Conservation (phyloP, 345 rosid species). For the Salix viminalis region DNA sequence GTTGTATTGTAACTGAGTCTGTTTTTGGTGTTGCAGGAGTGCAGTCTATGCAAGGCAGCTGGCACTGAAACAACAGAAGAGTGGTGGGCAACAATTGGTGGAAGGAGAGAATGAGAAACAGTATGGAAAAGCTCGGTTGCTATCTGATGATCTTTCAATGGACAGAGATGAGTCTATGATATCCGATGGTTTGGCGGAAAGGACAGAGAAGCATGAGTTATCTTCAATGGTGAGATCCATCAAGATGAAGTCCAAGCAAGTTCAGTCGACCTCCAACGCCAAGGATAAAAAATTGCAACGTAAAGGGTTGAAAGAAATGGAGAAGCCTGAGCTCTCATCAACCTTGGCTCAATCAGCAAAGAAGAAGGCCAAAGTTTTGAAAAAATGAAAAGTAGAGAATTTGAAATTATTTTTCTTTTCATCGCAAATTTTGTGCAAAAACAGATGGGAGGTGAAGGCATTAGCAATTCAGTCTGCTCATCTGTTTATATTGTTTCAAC, state of each 20-base stretch:
- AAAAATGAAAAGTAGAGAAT: conserved; percentile 4
- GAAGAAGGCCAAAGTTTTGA: conserved; percentile 24
- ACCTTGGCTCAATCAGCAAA: conserved; percentile 19
- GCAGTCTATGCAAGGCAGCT: conserved; percentile 73
- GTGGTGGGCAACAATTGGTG: conserved; percentile 18
- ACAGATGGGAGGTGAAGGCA: neutral
- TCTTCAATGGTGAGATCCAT: conserved; percentile 59
- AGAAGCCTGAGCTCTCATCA: conserved; percentile 14
- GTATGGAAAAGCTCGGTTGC: conserved; percentile 13
- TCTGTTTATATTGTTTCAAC: no score
- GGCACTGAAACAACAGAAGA: conserved; percentile 47
- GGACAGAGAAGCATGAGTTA: conserved; percentile 49
- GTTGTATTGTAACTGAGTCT: conserved; percentile 2
- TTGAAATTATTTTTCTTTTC: neutral
- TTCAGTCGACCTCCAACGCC: conserved; percentile 19
- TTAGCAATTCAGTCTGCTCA: no score
- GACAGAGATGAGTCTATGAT: conserved; percentile 5
- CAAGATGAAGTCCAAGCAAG: conserved; percentile 70
- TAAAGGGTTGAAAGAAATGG: conserved; percentile 1
- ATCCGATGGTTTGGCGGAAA: conserved; percentile 24
- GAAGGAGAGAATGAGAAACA: conserved; percentile 24
- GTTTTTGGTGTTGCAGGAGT: conserved; percentile 53
- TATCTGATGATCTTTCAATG: conserved; percentile 12
- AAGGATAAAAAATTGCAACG: conserved; percentile 19
- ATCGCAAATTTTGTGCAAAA: neutral